These are phyloP conservation scores for Strobilomyces dryophilus DNA, from an alignment of 768 basidiomycete species.

Conservation along the genomic window DNA sequence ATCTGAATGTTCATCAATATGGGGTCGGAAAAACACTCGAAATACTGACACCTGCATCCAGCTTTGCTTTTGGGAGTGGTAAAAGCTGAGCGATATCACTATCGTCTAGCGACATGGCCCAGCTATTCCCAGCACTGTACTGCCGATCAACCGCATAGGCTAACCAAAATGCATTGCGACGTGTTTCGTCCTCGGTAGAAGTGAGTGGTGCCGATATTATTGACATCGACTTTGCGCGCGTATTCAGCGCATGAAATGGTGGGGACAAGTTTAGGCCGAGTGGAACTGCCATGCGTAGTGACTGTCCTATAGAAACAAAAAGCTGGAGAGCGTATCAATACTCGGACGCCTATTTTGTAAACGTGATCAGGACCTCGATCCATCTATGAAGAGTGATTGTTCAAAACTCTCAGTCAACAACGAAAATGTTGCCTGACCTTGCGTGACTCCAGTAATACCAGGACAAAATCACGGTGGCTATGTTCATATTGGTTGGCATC, in stretches of 20 bases:
- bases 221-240: neutral
- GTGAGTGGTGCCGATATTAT: conserved; percentile 41
- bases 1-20: neutral
- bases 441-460: neutral
- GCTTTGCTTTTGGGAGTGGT: neutral
- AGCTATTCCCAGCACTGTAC: neutral
- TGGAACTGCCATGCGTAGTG: neutral
- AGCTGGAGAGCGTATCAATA: neutral
- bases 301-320: neutral
- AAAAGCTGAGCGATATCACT: neutral
- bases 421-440: neutral
- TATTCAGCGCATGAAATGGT: neutral
- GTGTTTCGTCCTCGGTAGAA: conserved; percentile 61
- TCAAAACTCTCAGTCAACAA: neutral
- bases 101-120: neutral
- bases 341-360: neutral
- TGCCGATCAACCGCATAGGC: neutral
- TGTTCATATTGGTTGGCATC: neutral
- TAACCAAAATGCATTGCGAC: conserved; percentile 43
- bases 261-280: neutral
- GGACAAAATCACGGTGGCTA: neutral
- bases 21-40: neutral
- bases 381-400: neutral
- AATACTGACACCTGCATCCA: neutral
- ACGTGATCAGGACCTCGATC: neutral